These are phyloP conservation scores for Penicillium daleae DNA, from an alignment of 495 filamentous ascomycete genomes.

Conservation along the genomic window DNA sequence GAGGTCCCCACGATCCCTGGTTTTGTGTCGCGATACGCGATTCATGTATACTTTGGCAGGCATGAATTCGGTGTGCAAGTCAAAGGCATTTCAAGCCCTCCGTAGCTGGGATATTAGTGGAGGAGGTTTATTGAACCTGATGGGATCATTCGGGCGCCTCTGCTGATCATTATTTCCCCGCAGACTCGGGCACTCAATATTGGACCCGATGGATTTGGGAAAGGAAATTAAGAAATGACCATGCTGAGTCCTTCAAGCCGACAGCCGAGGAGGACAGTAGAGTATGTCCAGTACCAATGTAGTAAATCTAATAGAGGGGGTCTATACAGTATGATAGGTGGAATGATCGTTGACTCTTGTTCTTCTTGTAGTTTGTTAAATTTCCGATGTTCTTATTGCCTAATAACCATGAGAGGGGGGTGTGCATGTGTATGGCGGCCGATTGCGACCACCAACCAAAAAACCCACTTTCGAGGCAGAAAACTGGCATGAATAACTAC, in stretches of 20 bases:
- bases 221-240: slow-evolving; percentile 1
- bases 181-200: slow-evolving; percentile 18
- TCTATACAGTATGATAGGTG: not conserved
- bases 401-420: not conserved
- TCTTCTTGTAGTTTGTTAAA: not conserved
- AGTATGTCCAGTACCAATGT: not conserved
- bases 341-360: not conserved
- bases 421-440: no score
- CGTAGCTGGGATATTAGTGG: no score
- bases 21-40: not conserved
- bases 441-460: no score
- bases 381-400: not conserved
- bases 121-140: not conserved
- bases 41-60: not conserved
- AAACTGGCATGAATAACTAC: no score
- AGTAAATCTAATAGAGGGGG: not conserved
- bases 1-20: slow-evolving; percentile 17
- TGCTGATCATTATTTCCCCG: slow-evolving; percentile 31
- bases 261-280: slow-evolving; percentile 4
- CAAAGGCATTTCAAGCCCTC: not conserved
- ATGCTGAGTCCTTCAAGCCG: slow-evolving; percentile 9
- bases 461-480: no score
- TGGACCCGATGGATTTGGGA: not conserved
- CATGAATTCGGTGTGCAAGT: not conserved
- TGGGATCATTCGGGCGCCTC: slow-evolving; percentile 10